Evolutionary conservation across 805 yeast species (phyloP).

Genomic region (Saccharomycopsis sp.): DNA sequence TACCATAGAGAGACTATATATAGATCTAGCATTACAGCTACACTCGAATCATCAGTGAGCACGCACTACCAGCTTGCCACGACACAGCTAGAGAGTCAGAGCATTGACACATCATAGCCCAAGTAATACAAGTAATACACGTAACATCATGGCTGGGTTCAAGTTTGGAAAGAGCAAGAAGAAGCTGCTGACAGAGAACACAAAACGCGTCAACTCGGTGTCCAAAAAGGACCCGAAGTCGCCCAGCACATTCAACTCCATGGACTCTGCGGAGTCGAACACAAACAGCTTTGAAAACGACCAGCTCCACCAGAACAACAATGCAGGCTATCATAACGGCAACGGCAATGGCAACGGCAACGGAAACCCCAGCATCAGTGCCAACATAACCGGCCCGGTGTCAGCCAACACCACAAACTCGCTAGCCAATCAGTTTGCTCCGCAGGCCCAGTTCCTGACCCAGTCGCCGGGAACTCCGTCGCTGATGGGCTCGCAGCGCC

Average conservation of each 20-base stretch:
- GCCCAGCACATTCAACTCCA: constrained; percentile 21
- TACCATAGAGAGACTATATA: too few species aligned
- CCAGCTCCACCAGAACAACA: not conserved
- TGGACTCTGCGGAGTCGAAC: constrained; percentile 15
- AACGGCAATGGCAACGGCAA: not conserved
- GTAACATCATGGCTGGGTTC: constrained; percentile 45
- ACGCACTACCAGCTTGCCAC: too few species aligned
- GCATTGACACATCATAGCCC: not conserved
- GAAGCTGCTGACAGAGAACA: constrained; percentile 27
- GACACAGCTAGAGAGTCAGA: not conserved
- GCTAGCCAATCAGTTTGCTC: constrained; percentile 13
- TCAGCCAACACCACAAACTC: constrained; percentile 9
- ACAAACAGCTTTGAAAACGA: not conserved
- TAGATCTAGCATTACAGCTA: too few species aligned
- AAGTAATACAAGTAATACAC: not conserved
- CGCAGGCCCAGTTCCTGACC: constrained; percentile 17
- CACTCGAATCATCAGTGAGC: too few species aligned
- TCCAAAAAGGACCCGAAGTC: constrained; percentile 13
- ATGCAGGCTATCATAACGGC: not conserved
- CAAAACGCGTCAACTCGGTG: constrained; percentile 11
- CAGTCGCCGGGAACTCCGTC: constrained; percentile 18
- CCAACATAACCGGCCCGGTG: constrained; percentile 19
- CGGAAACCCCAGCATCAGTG: not conserved
- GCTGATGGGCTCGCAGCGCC: constrained; percentile 9
- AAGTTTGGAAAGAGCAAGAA: constrained; percentile 45